Percentiles rank a stretch among this genome's conserved stretches.
These are phyloP conservation scores for Reutealis trisperma DNA, from an alignment of 345 rosid species.

Conservation along the genomic window DNA sequence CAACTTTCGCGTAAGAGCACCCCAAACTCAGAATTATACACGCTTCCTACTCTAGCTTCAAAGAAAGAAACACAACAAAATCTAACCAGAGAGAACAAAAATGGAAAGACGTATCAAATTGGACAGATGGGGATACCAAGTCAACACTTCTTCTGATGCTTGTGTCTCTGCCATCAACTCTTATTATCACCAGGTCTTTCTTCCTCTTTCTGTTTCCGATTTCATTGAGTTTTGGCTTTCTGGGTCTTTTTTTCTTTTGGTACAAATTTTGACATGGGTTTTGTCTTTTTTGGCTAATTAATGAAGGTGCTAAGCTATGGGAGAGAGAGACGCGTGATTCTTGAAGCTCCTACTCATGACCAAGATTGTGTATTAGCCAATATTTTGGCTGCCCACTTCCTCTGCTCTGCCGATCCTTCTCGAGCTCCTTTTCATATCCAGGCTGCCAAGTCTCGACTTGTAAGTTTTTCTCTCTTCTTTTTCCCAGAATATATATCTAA, in stretches of 20 bases:
- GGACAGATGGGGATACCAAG: constrained; percentile 81
- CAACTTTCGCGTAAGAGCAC: background rate
- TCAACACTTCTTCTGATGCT: constrained; percentile 58
- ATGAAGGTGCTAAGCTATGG: constrained; percentile 73
- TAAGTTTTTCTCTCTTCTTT: constrained; percentile 28
- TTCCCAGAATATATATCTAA: background rate
- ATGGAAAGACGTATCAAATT: constrained; percentile 53
- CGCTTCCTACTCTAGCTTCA: too few species aligned
- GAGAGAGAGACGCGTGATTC: constrained; percentile 58
- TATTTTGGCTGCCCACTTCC: constrained; percentile 73
- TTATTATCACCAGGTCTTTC: constrained; percentile 62
- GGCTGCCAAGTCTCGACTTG: constrained; percentile 65
- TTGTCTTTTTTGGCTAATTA: background rate
- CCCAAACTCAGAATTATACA: too few species aligned
- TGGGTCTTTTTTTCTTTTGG: background rate
- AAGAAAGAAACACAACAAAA: too few species aligned
- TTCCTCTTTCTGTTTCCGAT: background rate
- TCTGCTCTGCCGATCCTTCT: constrained; percentile 48
- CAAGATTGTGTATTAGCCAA: constrained; percentile 75
- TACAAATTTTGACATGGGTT: background rate
- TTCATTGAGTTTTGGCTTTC: background rate
- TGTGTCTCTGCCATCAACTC: constrained; percentile 71
- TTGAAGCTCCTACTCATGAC: constrained; percentile 61
- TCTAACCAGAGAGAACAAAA: background rate
- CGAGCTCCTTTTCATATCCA: constrained; percentile 37